A percentile compares a stretch with the other conserved stretches of the same genome.
Conservation (phyloP, 305 asterid species). For the Fraxinus velutina region DNA sequence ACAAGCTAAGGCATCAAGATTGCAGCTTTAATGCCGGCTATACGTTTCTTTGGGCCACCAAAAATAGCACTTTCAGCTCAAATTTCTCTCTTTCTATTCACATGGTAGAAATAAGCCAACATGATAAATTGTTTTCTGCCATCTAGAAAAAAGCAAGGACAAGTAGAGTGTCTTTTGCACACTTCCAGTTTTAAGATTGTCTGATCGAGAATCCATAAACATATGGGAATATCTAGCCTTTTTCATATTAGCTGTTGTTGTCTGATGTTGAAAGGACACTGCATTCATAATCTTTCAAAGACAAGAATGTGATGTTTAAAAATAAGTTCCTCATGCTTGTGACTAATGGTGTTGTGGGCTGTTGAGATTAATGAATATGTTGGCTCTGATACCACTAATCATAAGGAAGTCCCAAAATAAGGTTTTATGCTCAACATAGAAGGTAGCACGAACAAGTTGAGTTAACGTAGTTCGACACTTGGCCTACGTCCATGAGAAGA, state of each 20-base stretch:
- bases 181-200: constrained; percentile 58
- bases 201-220: constrained; percentile 45
- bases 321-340: background rate
- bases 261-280: constrained; percentile 58
- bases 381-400: background rate
- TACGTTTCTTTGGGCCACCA: constrained; percentile 59
- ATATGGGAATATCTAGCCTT: constrained; percentile 41
- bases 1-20: constrained; percentile 38
- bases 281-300: constrained; percentile 29
- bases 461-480: background rate
- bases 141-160: constrained; percentile 30
- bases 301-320: constrained; percentile 6
- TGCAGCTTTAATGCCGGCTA: constrained; percentile 48
- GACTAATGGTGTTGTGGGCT: background rate
- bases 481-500: background rate
- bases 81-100: constrained; percentile 26
- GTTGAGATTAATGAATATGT: constrained; percentile 18
- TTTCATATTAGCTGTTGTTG: constrained; percentile 30
- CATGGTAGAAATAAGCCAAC: constrained; percentile 17
- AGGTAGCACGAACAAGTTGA: background rate
- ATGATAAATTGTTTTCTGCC: constrained; percentile 35
- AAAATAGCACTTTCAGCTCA: constrained; percentile 44
- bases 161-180: constrained; percentile 54
- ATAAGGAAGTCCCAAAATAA: background rate
- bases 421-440: background rate